Evolutionary conservation across 2,329 filamentous ascomycete species (phyloP).

Genomic region (Mariannaea sp.): DNA sequence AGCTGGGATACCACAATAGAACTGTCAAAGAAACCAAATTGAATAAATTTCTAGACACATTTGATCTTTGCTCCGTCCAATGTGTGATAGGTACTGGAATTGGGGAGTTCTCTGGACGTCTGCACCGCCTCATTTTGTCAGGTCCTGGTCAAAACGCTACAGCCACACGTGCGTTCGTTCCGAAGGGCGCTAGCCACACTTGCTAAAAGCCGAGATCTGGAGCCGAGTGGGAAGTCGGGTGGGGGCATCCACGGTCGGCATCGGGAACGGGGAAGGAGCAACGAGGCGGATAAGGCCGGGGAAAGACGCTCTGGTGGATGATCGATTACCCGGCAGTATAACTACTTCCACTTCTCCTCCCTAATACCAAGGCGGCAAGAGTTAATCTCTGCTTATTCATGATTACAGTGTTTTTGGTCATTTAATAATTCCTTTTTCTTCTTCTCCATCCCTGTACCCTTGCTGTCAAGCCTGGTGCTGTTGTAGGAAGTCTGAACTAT

Average conservation of each 20-base stretch:
- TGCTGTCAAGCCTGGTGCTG: no score
- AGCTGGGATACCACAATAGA: background rate
- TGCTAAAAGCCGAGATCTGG: constrained; percentile 32
- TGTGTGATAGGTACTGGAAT: background rate
- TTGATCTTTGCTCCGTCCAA: background rate
- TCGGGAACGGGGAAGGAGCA: constrained; percentile 21
- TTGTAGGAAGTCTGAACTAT: background rate
- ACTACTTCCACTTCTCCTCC: constrained; percentile 11
- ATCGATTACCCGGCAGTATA: constrained; percentile 31
- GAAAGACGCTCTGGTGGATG: constrained; percentile 30
- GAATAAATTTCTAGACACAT: background rate
- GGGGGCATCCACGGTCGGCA: constrained; percentile 24
- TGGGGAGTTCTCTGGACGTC: background rate
- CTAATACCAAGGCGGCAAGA: background rate
- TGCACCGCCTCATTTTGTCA: constrained; percentile 19
- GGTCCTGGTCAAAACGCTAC: background rate
- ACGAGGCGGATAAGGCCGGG: constrained; percentile 20
- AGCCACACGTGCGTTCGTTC: constrained; percentile 18
- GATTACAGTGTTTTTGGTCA: constrained; percentile 3
- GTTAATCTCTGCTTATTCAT: constrained; percentile 2
- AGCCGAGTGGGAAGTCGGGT: constrained; percentile 27
- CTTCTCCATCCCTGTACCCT: background rate
- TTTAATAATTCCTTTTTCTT: constrained; percentile 1
- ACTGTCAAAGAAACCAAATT: background rate
- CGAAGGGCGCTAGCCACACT: no score